These are phyloP conservation scores for Acrocalymma vagum DNA, from an alignment of 2,329 filamentous ascomycete species.

Conservation along the genomic window DNA sequence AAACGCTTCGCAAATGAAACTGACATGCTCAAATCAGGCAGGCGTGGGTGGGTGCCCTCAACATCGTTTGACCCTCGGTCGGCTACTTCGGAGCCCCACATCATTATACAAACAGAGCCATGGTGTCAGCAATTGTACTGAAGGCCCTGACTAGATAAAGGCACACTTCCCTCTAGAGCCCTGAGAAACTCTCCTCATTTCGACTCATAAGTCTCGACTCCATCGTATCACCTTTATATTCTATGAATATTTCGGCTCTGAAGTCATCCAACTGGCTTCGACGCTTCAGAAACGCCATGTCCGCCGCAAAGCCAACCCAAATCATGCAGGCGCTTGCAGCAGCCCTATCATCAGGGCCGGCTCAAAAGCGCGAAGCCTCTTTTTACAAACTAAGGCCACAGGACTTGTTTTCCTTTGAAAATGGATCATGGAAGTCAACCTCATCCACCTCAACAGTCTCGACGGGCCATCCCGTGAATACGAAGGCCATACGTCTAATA, in stretches of 20 bases:
- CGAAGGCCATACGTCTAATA: conserved; percentile 39
- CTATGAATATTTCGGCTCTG: not conserved
- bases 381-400: conserved; percentile 27
- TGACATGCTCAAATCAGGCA: no score
- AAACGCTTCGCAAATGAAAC: no score
- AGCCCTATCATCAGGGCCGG: conserved; percentile 17
- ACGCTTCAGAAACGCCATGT: no score
- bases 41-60: no score
- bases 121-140: no score
- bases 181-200: no score
- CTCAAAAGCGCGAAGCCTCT: conserved; percentile 17
- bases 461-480: conserved; percentile 4
- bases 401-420: conserved; percentile 1
- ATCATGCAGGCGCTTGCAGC: conserved; percentile 23
- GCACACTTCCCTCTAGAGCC: no score
- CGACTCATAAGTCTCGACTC: no score
- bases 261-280: conserved; percentile 1
- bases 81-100: no score
- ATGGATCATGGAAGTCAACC: conserved; percentile 4
- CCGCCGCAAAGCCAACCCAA: conserved; percentile 11
- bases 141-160: no score
- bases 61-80: no score
- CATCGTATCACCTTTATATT: not conserved
- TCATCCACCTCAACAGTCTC: not conserved
- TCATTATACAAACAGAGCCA: no score